These are phyloP conservation scores for Solanum aculeatissimum DNA, from an alignment of 305 asterid species.

Conservation along the genomic window DNA sequence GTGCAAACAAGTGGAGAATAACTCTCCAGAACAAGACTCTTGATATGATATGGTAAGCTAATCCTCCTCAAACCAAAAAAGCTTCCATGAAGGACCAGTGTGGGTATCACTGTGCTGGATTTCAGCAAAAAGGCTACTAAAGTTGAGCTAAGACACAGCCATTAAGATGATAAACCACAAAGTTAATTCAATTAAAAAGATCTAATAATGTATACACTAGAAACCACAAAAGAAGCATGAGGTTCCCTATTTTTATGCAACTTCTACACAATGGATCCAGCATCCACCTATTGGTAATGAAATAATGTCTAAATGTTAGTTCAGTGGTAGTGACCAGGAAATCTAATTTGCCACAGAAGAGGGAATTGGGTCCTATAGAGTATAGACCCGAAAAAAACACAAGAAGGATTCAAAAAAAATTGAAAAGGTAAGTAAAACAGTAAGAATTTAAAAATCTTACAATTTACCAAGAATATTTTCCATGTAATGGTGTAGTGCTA, in stretches of 20 bases:
- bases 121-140: not conserved
- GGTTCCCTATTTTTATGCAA: not conserved
- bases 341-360: not conserved
- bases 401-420: not conserved
- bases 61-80: not conserved
- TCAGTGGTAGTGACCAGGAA: not conserved
- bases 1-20: not conserved
- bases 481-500: not conserved
- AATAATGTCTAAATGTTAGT: not conserved
- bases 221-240: not conserved
- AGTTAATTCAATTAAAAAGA: not conserved
- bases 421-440: not conserved
- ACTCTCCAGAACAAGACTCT: not conserved
- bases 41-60: not conserved
- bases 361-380: not conserved
- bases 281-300: not conserved
- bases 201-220: not conserved
- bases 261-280: not conserved
- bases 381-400: not conserved
- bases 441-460: not conserved
- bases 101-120: not conserved
- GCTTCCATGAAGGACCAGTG: not conserved
- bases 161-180: not conserved
- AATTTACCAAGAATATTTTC: not conserved
- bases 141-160: not conserved